phyloP scores from a whole-genome alignment of 768 basidiomycete genomes.

The Lyophyllum semitale region DNA sequence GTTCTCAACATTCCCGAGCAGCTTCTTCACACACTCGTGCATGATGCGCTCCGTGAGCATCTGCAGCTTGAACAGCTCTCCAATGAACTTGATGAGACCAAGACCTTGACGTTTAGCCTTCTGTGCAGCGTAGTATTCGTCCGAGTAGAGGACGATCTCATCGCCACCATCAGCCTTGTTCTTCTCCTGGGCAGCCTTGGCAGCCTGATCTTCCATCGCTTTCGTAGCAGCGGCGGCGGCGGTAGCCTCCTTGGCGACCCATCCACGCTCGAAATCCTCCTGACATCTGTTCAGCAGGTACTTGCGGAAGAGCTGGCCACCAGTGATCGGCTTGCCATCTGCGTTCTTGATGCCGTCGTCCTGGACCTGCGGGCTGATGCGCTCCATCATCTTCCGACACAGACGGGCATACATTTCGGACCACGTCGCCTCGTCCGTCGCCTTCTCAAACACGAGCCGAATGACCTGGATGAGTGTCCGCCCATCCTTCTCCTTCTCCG shows the following conservation, averaged over 20 bases:
- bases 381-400: slow-evolving; percentile 95
- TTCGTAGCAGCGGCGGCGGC: slow-evolving; percentile 86
- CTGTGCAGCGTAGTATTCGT: slow-evolving; percentile 94
- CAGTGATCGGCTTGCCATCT: slow-evolving; percentile 88
- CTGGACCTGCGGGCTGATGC: slow-evolving; percentile 82
- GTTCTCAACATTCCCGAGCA: slow-evolving; percentile 89
- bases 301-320: slow-evolving; percentile 94
- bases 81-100: slow-evolving; percentile 97
- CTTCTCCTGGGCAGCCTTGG: slow-evolving; percentile 66
- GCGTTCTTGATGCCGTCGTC: slow-evolving; percentile 82
- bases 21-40: slow-evolving; percentile 97
- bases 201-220: slow-evolving; percentile 82
- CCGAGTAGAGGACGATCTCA: slow-evolving; percentile 83
- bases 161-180: slow-evolving; percentile 48
- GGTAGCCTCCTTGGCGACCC: slow-evolving; percentile 86
- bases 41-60: slow-evolving; percentile 98
- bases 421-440: slow-evolving; percentile 93
- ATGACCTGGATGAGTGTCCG: slow-evolving; percentile 96
- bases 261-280: slow-evolving; percentile 96
- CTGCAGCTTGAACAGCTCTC: slow-evolving; percentile 97
- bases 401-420: slow-evolving; percentile 97
- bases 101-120: slow-evolving; percentile 98
- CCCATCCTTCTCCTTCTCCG: slow-evolving; percentile 89
- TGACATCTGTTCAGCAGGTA: slow-evolving; percentile 96
- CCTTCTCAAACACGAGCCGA: slow-evolving; percentile 95